Percentiles rank a stretch among this genome's conserved stretches.
Conservation (phyloP, 2,329 filamentous ascomycete species). For the Colletotrichum scovillei region DNA sequence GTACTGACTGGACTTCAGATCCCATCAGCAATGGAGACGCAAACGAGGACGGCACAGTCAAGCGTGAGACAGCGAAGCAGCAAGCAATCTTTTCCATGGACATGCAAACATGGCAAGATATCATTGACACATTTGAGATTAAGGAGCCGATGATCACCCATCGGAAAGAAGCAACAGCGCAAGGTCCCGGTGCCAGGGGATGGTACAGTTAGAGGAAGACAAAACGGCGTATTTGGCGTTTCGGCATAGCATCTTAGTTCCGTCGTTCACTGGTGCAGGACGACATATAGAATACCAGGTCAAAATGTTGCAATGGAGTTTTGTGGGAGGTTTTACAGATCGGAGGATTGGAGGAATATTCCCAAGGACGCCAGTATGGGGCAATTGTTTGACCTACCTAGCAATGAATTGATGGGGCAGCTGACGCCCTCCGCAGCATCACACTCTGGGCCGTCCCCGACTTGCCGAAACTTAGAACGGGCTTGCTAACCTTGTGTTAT, state of each 20-base stretch:
- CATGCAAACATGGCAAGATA: slow-evolving; percentile 82
- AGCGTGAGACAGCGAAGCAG: slow-evolving; percentile 72
- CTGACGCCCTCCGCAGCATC: background rate
- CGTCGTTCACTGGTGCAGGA: background rate
- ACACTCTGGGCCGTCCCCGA: background rate
- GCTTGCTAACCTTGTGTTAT: background rate
- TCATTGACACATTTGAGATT: slow-evolving; percentile 82
- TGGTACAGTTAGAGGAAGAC: slow-evolving; percentile 70
- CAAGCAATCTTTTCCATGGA: slow-evolving; percentile 93
- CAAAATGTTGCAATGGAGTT: background rate
- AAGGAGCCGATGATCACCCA: slow-evolving; percentile 87
- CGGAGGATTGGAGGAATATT: background rate
- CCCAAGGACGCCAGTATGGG: background rate
- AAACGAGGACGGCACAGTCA: slow-evolving; percentile 53
- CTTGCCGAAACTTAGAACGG: background rate
- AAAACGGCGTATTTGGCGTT: background rate
- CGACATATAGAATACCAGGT: slow-evolving; percentile 3
- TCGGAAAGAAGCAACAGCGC: slow-evolving; percentile 68
- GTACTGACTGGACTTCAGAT: slow-evolving; percentile 43
- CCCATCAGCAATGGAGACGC: slow-evolving; percentile 55
- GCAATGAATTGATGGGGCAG: background rate
- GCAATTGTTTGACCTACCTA: background rate
- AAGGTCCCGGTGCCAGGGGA: slow-evolving; percentile 65
- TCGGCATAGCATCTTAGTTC: background rate
- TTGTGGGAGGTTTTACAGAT: background rate